These are phyloP conservation scores for Ceratocystis harringtonii DNA, from an alignment of 2,329 filamentous ascomycete genomes.

Conservation along the genomic window DNA sequence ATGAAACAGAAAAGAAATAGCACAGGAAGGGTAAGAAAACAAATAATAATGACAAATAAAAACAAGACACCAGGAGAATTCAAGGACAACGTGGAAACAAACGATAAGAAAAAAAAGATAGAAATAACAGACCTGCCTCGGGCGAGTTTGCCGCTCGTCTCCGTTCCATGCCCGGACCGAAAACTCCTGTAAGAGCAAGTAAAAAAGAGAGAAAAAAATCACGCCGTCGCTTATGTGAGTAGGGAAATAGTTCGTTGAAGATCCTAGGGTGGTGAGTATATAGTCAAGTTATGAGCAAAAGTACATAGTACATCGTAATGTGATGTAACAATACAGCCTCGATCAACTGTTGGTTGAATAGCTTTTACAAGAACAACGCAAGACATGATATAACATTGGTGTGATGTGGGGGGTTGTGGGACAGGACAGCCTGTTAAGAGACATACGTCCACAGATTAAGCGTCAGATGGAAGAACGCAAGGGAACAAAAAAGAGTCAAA, in stretches of 20 bases:
- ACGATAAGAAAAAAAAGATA: no score
- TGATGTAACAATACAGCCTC: not conserved
- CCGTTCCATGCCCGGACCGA: not conserved
- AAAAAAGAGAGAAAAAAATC: not conserved
- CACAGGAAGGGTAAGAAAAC: not conserved
- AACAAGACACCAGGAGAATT: not conserved
- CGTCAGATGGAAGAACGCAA: not conserved
- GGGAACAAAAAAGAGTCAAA: not conserved
- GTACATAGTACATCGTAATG: not conserved
- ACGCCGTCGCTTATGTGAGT: not conserved
- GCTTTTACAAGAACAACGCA: not conserved
- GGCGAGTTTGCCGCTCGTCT: not conserved
- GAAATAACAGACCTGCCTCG: not conserved
- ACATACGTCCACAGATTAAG: not conserved
- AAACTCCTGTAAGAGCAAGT: not conserved
- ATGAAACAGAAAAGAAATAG: not conserved
- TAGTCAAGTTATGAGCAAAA: not conserved
- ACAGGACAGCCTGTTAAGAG: not conserved
- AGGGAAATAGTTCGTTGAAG: constrained; percentile 4
- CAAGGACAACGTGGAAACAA: not conserved
- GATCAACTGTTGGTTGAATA: not conserved
- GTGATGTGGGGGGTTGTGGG: not conserved
- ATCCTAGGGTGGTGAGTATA: constrained; percentile 3
- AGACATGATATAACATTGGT: not conserved
- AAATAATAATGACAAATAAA: not conserved